Conservation (phyloP, 371 early-diverging fungal genomes). For the Dentiscutata heterogama region DNA sequence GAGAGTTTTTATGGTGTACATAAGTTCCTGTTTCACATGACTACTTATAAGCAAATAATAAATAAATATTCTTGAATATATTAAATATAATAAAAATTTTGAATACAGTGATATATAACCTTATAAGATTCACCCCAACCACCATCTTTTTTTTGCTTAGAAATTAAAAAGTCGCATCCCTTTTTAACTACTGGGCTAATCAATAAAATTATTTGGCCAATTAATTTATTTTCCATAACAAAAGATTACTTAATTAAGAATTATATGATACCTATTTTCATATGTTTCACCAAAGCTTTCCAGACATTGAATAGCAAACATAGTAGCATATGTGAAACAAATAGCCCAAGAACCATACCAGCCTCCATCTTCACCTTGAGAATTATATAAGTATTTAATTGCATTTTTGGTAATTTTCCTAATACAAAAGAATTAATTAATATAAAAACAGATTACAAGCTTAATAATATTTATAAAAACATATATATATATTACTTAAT, state of each 20-base stretch:
- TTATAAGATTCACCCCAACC: constrained; percentile 98
- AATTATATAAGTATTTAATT: constrained; percentile 75
- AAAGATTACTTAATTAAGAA: not conserved
- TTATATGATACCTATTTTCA: constrained; percentile 69
- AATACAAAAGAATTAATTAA: not conserved
- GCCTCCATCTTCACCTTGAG: constrained; percentile 87
- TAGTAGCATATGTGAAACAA: constrained; percentile 97
- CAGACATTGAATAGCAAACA: constrained; percentile 93
- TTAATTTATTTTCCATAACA: not conserved
- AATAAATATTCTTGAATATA: not conserved
- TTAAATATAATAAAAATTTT: not conserved
- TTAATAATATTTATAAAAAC: constrained; percentile 9
- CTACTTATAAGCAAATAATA: constrained; percentile 45
- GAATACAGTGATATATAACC: constrained; percentile 46
- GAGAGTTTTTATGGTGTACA: constrained; percentile 73
- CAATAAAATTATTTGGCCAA: not conserved
- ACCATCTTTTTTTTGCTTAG: constrained; percentile 90
- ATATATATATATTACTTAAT: constrained; percentile 69
- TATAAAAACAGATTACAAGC: not conserved
- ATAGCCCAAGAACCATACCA: constrained; percentile 98
- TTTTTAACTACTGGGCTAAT: constrained; percentile 61
- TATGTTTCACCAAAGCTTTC: constrained; percentile 87
- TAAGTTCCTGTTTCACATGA: constrained; percentile 81
- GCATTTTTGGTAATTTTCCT: constrained; percentile 65
- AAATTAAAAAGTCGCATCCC: constrained; percentile 90